Percentiles rank a stretch among this genome's conserved stretches.
Evolutionary conservation across 805 yeast genomes (phyloP).

Genomic region (Tetrapisispora nanseiensis): DNA sequence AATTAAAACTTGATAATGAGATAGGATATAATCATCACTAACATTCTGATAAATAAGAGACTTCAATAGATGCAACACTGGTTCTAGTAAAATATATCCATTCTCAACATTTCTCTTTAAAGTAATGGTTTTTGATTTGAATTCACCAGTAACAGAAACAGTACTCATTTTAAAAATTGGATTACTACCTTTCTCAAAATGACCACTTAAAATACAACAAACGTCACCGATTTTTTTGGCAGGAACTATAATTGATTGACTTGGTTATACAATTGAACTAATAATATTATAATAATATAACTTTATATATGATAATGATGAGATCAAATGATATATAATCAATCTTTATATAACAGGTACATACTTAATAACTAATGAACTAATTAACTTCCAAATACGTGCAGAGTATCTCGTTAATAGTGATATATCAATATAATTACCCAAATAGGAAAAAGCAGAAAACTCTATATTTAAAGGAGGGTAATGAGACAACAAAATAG

Average conservation of each 20-base stretch:
- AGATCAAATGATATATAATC: too few species aligned
- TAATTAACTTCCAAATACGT: not conserved
- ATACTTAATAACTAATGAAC: not conserved
- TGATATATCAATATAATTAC: not conserved
- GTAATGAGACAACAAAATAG: not conserved
- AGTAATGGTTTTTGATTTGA: not conserved
- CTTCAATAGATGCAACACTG: conserved; percentile 9
- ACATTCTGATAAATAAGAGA: not conserved
- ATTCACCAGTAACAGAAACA: conserved; percentile 1
- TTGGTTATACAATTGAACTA: too few species aligned
- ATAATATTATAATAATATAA: too few species aligned
- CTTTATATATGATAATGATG: too few species aligned
- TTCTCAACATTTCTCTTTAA: conserved; percentile 16
- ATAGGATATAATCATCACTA: conserved; percentile 12
- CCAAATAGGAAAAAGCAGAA: not conserved
- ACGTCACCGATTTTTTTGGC: too few species aligned
- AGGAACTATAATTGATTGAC: too few species aligned
- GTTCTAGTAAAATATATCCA: conserved; percentile 18
- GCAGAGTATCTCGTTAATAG: not conserved
- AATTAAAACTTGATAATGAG: conserved; percentile 20
- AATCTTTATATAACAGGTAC: too few species aligned
- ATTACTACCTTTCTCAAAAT: too few species aligned
- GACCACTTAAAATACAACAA: too few species aligned
- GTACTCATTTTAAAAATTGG: conserved; percentile 1
- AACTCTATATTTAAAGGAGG: not conserved